phyloP scores from a whole-genome alignment of 768 basidiomycete genomes.

The Lactifluus echinatus region DNA sequence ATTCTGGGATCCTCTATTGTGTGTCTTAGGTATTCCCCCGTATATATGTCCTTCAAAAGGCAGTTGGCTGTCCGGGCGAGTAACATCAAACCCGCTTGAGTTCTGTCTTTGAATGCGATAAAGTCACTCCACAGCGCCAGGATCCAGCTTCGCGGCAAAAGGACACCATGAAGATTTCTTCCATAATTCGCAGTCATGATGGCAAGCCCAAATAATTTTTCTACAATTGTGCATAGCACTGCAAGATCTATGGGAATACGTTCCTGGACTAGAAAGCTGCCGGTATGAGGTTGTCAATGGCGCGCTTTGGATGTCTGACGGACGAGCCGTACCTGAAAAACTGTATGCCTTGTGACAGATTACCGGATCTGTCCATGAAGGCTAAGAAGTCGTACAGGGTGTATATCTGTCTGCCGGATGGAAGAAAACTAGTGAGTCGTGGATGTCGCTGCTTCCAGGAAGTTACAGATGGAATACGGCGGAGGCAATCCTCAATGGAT shows the following conservation, averaged over 20 bases:
- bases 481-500: not conserved
- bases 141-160: slow-evolving; percentile 50
- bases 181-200: slow-evolving; percentile 30
- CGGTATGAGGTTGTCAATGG: not conserved
- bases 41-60: slow-evolving; percentile 7
- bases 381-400: not conserved
- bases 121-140: slow-evolving; percentile 19
- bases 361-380: slow-evolving; percentile 25
- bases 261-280: slow-evolving; percentile 38
- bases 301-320: not conserved
- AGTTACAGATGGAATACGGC: not conserved
- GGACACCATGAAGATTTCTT: slow-evolving; percentile 34
- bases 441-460: not conserved
- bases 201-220: slow-evolving; percentile 36
- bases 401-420: not conserved
- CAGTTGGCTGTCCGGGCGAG: not conserved
- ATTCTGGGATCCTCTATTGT: not conserved
- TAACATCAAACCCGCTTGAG: not conserved
- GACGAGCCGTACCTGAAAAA: slow-evolving; percentile 12
- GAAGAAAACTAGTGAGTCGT: not conserved
- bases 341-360: slow-evolving; percentile 35
- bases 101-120: not conserved
- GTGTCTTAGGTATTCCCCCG: slow-evolving; percentile 2
- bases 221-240: slow-evolving; percentile 44
- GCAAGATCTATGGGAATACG: slow-evolving; percentile 35